A percentile compares a stretch with the other conserved stretches of the same genome.
These are phyloP conservation scores for Scenedesmus sp. DNA, from an alignment of 163 green algal species.

Conservation along the genomic window DNA sequence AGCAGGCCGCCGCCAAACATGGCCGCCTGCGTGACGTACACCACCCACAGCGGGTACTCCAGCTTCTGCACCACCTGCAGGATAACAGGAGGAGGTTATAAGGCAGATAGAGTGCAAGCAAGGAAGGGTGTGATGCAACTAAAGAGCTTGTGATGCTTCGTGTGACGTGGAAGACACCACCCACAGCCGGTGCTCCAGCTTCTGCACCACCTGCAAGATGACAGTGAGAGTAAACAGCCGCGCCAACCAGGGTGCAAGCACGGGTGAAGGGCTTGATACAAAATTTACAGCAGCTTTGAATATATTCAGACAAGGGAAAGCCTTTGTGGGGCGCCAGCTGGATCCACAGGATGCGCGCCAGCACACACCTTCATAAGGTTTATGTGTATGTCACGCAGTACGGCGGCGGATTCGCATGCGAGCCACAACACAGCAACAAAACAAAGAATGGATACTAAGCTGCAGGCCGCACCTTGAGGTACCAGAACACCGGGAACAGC, in stretches of 20 bases:
- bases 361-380: background rate
- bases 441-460: background rate
- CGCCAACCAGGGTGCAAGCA: background rate
- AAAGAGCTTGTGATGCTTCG: no score
- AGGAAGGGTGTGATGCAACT: background rate
- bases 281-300: no score
- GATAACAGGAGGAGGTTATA: background rate
- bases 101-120: background rate
- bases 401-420: no score
- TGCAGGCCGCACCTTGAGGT: conserved; percentile 75
- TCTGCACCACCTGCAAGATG: conserved; percentile 64
- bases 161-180: conserved; percentile 70
- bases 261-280: background rate
- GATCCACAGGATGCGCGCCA: no score
- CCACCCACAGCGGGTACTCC: conserved; percentile 77
- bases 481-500: conserved; percentile 91
- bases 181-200: conserved; percentile 77
- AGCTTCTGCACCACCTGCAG: conserved; percentile 71
- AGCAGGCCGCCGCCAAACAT: conserved; percentile 81
- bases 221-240: background rate
- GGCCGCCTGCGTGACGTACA: conserved; percentile 71
- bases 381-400: no score
- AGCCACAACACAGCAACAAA: no score
- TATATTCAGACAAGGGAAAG: no score
- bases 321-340: no score